Base-by-base conservation (phyloP, 2,329 filamentous ascomycete species). In the Calonectria hongkongensis region DNA sequence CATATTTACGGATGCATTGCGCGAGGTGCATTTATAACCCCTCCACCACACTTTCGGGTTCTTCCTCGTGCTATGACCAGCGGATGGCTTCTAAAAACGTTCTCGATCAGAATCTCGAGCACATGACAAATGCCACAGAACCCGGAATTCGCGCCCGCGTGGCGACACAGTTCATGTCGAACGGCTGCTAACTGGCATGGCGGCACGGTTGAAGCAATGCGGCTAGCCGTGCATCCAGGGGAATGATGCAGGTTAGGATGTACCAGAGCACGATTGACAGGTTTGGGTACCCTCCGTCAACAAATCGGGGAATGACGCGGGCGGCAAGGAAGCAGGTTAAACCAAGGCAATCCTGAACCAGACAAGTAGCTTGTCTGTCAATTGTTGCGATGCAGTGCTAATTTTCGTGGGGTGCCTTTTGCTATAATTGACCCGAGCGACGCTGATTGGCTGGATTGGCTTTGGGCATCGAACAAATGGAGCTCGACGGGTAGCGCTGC, bases 401-500 rank as follows among this genome's bases (percentile, higher is more conserved):
- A 62, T 68, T 74, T 74, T 65, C 68, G 66, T 70, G 73, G 67
- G 64, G 64, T 74, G 77, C 72, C 64, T 69, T 75, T 67, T 58
- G 67, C 56, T 68, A 68, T 76, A 43, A 66, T 51, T 51, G 41
- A 70, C 21, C 45, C 60, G 43, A 27, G 54, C 27, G 25, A 60
- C 36, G 9, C 65, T 78, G 78, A 81, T 81, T 82, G 80, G 80
- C 67, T 48, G 41, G 64, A 12, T 27, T 71, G 27, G 64, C 21
- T 54, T 81, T 75, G 74, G 78, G 78, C 81, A 78, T 73, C 74
- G 69, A 80, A 75, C 70, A 79, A 68, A 76, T 75, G 78, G 79
- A 72, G 70, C 71, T 50, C 66, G 60, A 71, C 36, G 71, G 48
- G 70, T 70, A 77, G 78, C 79, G 77, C 69, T 74, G 66, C 70